Evolutionary conservation across 306 rosid species (phyloP), one percentile per base, ranked within the genome.

Genomic region (Prunus dulcis): DNA sequence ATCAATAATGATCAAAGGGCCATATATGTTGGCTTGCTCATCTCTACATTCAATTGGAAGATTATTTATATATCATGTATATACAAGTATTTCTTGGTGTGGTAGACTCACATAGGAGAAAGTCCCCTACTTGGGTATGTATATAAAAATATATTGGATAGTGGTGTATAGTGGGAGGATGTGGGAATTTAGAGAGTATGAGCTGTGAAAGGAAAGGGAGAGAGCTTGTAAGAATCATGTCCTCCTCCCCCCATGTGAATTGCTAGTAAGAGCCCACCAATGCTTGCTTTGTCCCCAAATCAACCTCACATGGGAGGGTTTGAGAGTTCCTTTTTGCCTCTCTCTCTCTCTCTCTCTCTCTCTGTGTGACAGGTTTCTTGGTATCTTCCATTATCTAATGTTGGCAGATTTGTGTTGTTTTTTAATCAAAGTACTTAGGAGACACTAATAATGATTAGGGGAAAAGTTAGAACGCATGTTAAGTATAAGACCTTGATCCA

Each of bases 231-330:
- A 78, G 96, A 93, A 91, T 89, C 82, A 87, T 90, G 77, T 82
- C 86, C 79, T 82, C 82, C 77, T 81, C 74, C 86, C 85, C 96
- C 98, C 98, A 94, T 91, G 98, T 94, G 98, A 91, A 77, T 73
- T 87, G 85, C 74, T 82, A 79, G 77, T 52, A 82, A 75, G 84
- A 87, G 87, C 77, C 80, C 83, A 81, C 85, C 93, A 82, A 86
- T 79, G 82, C 80, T 86, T 89, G 87, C 92, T 84, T 91, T 93
- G 85, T 87, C 90, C 72, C 91, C 88, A 84, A 89, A 88, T 88
- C 88, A 86, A 27, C 72, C 87, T 88, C 92, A 91, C 96, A 91
- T 91, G 97, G 91, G 83, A 51, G 67, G 53, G 25, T 28, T 67
- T 86, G 79, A 76, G 50, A 83, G 80, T 81, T 78, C 82, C 43